A percentile compares a stretch with the other conserved stretches of the same genome.
phyloP scores from a whole-genome alignment of 305 asterid genomes.

The Plantago coronopus region DNA sequence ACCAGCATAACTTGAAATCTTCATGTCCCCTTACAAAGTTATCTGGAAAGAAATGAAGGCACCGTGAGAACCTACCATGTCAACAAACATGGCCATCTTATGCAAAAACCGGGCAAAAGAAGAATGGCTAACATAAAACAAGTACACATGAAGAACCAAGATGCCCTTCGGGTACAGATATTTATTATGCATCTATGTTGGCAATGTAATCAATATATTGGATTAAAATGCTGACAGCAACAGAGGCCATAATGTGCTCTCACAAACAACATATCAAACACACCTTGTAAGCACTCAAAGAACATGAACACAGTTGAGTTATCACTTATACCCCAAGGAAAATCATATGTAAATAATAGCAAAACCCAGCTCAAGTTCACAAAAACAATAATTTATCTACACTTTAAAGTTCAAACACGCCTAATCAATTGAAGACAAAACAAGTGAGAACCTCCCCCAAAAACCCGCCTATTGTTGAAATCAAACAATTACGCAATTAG shows the following conservation, averaged over 20 bases:
- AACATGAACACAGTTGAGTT: no score
- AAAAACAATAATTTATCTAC: no score
- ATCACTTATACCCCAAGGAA: no score
- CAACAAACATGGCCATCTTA: no score
- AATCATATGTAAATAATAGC: no score
- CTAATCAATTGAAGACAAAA: no score
- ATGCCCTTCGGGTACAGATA: background rate
- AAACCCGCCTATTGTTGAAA: no score
- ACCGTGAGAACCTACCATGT: background rate
- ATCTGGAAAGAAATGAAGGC: constrained; percentile 28
- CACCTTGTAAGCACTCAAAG: constrained; percentile 2
- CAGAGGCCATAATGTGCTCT: background rate
- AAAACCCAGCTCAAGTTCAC: no score
- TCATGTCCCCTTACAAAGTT: constrained; percentile 40
- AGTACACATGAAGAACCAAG: background rate
- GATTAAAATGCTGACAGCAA: background rate
- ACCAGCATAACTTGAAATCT: constrained; percentile 47
- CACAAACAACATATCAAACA: constrained; percentile 6
- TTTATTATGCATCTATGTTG: background rate
- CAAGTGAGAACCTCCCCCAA: no score
- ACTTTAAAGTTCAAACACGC: no score
- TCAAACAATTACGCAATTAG: no score
- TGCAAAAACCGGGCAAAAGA: background rate
- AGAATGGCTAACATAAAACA: background rate
- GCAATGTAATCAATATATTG: background rate